These are phyloP conservation scores for Phaeosphaeria sp. DNA, from an alignment of 2,329 filamentous ascomycete genomes.

Conservation along the genomic window DNA sequence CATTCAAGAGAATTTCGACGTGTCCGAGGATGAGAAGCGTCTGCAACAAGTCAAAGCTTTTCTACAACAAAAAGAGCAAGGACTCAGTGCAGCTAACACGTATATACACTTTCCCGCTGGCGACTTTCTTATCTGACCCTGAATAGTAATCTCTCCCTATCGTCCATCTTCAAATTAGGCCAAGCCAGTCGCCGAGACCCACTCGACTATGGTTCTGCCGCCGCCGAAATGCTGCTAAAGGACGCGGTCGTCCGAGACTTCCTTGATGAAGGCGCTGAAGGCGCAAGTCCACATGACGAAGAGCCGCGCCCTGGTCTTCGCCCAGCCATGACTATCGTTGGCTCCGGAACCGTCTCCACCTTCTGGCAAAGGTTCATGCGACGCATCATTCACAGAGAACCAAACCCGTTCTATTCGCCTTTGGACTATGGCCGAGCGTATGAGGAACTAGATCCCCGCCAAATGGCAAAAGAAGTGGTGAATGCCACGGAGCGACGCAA, in stretches of 20 bases:
- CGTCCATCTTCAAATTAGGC: slow-evolving; percentile 67
- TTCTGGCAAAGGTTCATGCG: slow-evolving; percentile 67
- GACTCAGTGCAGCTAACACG: slow-evolving; percentile 66
- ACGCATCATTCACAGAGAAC: slow-evolving; percentile 70
- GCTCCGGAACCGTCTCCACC: slow-evolving; percentile 66
- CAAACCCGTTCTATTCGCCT: slow-evolving; percentile 93
- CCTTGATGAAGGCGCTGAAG: slow-evolving; percentile 72
- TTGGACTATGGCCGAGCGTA: slow-evolving; percentile 74
- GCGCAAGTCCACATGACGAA: slow-evolving; percentile 28
- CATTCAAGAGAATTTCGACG: slow-evolving; percentile 99
- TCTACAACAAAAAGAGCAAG: slow-evolving; percentile 86
- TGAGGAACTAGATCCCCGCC: slow-evolving; percentile 80
- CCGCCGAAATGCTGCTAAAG: slow-evolving; percentile 95
- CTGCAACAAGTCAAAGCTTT: slow-evolving; percentile 96
- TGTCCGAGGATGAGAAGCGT: slow-evolving; percentile 97
- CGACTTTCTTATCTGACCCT: slow-evolving; percentile 12
- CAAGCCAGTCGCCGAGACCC: slow-evolving; percentile 76
- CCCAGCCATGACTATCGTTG: slow-evolving; percentile 53
- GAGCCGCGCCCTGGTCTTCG: slow-evolving; percentile 46
- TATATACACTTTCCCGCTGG: slow-evolving; percentile 16
- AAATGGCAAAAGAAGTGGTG: slow-evolving; percentile 90
- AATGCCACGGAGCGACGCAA: slow-evolving; percentile 82
- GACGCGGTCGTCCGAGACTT: slow-evolving; percentile 96
- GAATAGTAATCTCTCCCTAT: slow-evolving; percentile 72
- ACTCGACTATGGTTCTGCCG: slow-evolving; percentile 87